Evolutionary conservation across 139 green algal species (phyloP).

Genomic region (Raphidocelis subcapitata): DNA sequence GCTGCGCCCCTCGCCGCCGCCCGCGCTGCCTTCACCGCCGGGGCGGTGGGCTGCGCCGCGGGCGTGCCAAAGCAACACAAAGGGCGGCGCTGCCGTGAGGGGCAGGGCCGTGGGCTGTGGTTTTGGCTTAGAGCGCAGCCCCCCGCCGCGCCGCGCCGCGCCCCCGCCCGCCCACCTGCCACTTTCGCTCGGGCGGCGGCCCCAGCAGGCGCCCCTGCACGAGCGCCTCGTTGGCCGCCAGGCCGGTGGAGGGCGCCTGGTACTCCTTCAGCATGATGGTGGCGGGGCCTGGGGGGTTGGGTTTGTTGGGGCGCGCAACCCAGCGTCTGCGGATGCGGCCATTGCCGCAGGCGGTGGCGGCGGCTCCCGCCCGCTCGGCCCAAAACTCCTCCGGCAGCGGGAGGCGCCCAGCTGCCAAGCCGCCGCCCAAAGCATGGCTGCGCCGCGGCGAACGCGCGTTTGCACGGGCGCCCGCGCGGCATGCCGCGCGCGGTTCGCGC

Average conservation of each 20-base stretch:
- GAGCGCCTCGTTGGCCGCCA: conserved; percentile 20
- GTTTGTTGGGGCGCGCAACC: no score
- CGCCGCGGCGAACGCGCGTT: no score
- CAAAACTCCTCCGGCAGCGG: no score
- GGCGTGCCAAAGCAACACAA: background rate
- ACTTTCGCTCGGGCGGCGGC: conserved; percentile 8
- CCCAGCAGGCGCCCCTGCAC: conserved; percentile 13
- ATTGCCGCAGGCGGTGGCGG: no score
- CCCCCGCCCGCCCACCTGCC: conserved; percentile 10
- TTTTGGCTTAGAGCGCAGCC: no score
- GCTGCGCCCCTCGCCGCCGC: no score
- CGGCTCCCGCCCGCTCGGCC: no score
- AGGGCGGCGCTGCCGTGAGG: background rate
- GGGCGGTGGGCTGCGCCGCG: background rate
- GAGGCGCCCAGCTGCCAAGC: no score
- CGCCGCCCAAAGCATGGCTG: no score
- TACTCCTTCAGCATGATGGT: conserved; percentile 29
- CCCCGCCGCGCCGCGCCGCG: background rate
- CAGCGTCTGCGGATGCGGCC: no score
- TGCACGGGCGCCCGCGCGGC: no score
- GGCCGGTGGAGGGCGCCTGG: background rate
- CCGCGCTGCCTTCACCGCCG: background rate
- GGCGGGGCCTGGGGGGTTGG: conserved; percentile 11
- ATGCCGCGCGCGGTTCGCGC: background rate
- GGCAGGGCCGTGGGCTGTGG: background rate